Evolutionary conservation across 2,329 filamentous ascomycete genomes (phyloP).

Genomic region (Phaeoacremonium minimum): DNA sequence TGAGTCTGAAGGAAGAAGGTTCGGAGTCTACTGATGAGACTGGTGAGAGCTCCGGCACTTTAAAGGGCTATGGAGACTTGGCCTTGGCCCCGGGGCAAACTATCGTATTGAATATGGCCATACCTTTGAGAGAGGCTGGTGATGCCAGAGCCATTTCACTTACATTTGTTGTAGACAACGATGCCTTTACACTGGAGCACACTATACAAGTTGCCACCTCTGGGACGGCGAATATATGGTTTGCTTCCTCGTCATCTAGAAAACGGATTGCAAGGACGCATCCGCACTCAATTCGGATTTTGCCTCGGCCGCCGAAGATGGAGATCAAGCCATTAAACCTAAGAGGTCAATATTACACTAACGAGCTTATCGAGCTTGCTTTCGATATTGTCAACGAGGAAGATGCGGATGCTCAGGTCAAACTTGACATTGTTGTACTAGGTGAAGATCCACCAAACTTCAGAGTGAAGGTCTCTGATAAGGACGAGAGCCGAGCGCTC

Average conservation of each 20-base stretch:
- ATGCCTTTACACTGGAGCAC: slow-evolving; percentile 65
- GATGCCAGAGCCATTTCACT: slow-evolving; percentile 64
- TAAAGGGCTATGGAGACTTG: slow-evolving; percentile 58
- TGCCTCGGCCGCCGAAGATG: slow-evolving; percentile 90
- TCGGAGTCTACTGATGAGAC: slow-evolving; percentile 17
- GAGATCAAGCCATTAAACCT: slow-evolving; percentile 63
- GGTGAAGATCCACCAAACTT: slow-evolving; percentile 51
- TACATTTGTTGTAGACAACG: slow-evolving; percentile 57
- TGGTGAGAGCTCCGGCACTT: slow-evolving; percentile 26
- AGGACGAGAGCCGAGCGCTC: slow-evolving; percentile 23
- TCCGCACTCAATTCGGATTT: slow-evolving; percentile 61
- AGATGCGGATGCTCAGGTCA: slow-evolving; percentile 70
- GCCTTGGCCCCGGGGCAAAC: slow-evolving; percentile 63
- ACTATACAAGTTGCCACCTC: slow-evolving; percentile 48
- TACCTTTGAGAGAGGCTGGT: slow-evolving; percentile 78
- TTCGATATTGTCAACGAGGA: slow-evolving; percentile 78
- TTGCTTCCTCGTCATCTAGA: slow-evolving; percentile 33
- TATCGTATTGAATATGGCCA: slow-evolving; percentile 65
- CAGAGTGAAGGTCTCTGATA: slow-evolving; percentile 30
- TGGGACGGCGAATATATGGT: slow-evolving; percentile 44
- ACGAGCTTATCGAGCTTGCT: slow-evolving; percentile 67
- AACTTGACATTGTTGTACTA: slow-evolving; percentile 63
- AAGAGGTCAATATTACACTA: slow-evolving; percentile 74
- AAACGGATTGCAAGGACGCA: slow-evolving; percentile 44
- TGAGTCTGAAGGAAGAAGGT: slow-evolving; percentile 19